These are phyloP conservation scores for Antitrichia curtipendula DNA, from an alignment of 225 moss, liverwort and hornwort genomes.

Conservation along the genomic window DNA sequence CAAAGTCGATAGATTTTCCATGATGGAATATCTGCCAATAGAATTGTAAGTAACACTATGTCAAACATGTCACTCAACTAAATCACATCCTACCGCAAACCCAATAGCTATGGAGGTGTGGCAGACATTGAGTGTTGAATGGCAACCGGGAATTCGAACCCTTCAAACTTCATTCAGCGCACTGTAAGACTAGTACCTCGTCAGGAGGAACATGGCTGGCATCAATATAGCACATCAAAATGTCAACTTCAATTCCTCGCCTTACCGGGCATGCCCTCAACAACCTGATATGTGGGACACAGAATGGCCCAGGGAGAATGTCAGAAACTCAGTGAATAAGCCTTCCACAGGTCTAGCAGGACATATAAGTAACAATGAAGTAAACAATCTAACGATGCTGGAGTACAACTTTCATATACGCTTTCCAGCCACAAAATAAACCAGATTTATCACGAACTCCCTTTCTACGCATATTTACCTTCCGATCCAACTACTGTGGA, in stretches of 20 bases:
- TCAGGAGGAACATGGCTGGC: neutral
- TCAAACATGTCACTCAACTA: neutral
- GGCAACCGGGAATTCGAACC: neutral
- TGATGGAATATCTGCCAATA: neutral
- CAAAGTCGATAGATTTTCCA: neutral
- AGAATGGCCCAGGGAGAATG: neutral
- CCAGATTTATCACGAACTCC: neutral
- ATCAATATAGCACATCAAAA: neutral
- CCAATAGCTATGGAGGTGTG: neutral
- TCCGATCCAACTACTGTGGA: neutral
- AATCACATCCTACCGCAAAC: neutral
- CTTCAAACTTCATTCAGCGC: slow-evolving; percentile 3
- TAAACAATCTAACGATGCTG: neutral
- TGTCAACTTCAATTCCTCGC: neutral
- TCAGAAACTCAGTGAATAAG: neutral
- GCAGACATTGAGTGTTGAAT: neutral
- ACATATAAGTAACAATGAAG: neutral
- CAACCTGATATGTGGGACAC: slow-evolving; percentile 13
- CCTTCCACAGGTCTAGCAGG: neutral
- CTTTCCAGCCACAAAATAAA: neutral
- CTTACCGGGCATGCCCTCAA: slow-evolving; percentile 33
- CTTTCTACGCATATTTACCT: neutral
- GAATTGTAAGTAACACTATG: neutral
- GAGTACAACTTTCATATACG: neutral
- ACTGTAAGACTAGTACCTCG: neutral